These are phyloP conservation scores for Sarcomyxa edulis DNA, from an alignment of 768 basidiomycete species.

Conservation along the genomic window DNA sequence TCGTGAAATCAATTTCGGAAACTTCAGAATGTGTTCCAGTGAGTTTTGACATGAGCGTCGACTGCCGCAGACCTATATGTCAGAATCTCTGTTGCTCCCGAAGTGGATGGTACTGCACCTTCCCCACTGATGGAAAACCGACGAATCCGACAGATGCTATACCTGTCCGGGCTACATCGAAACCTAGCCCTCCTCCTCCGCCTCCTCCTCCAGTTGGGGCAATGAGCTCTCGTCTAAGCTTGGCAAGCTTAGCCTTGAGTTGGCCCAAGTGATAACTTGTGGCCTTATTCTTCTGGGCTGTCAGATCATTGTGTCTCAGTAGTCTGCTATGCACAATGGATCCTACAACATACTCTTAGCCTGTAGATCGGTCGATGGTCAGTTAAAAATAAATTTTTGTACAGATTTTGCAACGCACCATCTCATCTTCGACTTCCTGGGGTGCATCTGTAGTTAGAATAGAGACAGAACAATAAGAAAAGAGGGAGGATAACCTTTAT, in stretches of 20 bases:
- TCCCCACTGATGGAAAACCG: constrained; percentile 92
- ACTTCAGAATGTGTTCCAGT: constrained; percentile 97
- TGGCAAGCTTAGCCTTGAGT: constrained; percentile 97
- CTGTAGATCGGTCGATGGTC: constrained; percentile 32
- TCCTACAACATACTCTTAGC: constrained; percentile 64
- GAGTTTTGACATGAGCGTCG: constrained; percentile 90
- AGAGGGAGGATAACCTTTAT: constrained; percentile 46
- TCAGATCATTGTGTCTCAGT: constrained; percentile 12
- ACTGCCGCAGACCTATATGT: constrained; percentile 44
- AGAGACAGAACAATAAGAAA: constrained; percentile 11
- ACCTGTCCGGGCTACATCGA: constrained; percentile 97
- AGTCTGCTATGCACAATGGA: constrained; percentile 7
- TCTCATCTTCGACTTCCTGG: constrained; percentile 95
- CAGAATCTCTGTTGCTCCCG: constrained; percentile 3
- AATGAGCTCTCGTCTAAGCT: constrained; percentile 92
- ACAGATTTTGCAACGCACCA: constrained; percentile 50
- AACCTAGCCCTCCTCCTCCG: constrained; percentile 85
- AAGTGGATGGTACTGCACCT: constrained; percentile 48
- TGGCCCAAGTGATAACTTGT: constrained; percentile 95
- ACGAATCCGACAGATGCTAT: constrained; percentile 95
- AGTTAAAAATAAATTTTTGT: constrained; percentile 5
- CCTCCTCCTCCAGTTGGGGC: constrained; percentile 71
- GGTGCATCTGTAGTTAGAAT: constrained; percentile 17
- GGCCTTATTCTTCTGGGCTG: constrained; percentile 94
- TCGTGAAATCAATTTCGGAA: constrained; percentile 96